Base-by-base conservation (phyloP, 345 rosid genomes). In the Excoecaria cochinchinensis region DNA sequence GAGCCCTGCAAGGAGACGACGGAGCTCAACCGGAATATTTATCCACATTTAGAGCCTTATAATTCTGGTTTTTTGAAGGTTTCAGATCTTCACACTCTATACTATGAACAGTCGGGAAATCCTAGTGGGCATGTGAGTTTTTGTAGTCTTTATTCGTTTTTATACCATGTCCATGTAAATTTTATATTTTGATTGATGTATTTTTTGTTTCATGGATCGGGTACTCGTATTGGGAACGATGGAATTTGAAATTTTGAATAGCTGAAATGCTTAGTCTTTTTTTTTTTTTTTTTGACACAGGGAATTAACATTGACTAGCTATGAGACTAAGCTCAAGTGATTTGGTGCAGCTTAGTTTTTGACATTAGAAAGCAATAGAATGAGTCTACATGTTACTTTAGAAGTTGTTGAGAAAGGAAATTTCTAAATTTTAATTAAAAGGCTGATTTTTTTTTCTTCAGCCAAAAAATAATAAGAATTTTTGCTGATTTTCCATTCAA, bases 61-160 rank as follows among this genome's bases (percentile, higher is more conserved):
- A 78, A 80, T 67, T 74, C 84, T 8, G 98, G 97, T 21, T 81
- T 75, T 84, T 83, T 95, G 72, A 88, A 90, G 84, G 98, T 93
- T 81, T 95, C 97, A 21, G 91, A 89, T 79, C 75, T 87, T 72
- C 99, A 91, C 60, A 76, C 90, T 36, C 76, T 93, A 69, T 91
- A 90, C 75, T 91, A 90, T 87, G 99, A 93, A 78, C 99, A 93
- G 80, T 91, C 99, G 3, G 97, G 98, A 75, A 95, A 93, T 52
- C 99, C 98, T 4, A 78, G 77, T 79, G 99, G 99, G 38, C 85
- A 91, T 69, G 99, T 92, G 82, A 77, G 97, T 86, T 38, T 21
- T 52, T 47, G 58, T 65, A 61, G 13, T 56, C 39, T 13, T 9
- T 71, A 25, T 5, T 24, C 36, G 8, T 61, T 36, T 31, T 53